phyloP scores from a whole-genome alignment of 306 rosid species.

The Crotalaria pallida region DNA sequence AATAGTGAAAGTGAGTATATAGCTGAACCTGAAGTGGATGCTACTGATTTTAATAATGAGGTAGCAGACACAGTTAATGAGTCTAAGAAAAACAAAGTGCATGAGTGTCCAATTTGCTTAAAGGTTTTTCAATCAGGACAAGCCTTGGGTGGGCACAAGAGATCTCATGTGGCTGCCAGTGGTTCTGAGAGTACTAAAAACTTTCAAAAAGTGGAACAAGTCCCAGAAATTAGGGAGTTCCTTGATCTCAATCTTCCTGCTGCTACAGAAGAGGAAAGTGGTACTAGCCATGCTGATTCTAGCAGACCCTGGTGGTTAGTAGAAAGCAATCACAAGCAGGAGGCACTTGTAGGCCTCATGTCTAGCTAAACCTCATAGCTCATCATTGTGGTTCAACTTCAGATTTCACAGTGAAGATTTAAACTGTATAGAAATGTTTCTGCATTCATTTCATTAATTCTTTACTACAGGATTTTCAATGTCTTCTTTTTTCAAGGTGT shows the following conservation, averaged over 20 bases:
- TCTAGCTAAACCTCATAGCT: constrained; percentile 28
- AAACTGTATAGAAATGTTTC: constrained; percentile 46
- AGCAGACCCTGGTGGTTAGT: constrained; percentile 53
- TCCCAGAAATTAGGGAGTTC: constrained; percentile 53
- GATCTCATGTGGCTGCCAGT: constrained; percentile 57
- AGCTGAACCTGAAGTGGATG: constrained; percentile 13
- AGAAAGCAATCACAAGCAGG: constrained; percentile 40
- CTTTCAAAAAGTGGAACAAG: constrained; percentile 35
- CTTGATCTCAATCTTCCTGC: constrained; percentile 97
- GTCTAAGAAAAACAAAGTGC: constrained; percentile 46
- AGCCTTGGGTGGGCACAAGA: constrained; percentile 94
- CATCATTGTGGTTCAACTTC: constrained; percentile 6
- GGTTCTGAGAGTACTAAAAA: constrained; percentile 33
- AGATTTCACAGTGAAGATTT: constrained; percentile 33
- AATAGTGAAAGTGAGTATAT: constrained; percentile 3
- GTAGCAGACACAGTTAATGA: background rate
- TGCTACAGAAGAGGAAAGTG: constrained; percentile 51
- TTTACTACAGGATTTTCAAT: constrained; percentile 48
- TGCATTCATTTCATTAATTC: constrained; percentile 71
- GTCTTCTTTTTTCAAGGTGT: constrained; percentile 19
- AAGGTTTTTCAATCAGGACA: constrained; percentile 77
- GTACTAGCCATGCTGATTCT: constrained; percentile 34
- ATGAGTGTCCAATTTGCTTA: constrained; percentile 71
- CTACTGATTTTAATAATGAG: constrained; percentile 19
- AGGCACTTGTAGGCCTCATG: constrained; percentile 40